A percentile compares a stretch with the other conserved stretches of the same genome.
Evolutionary conservation across 2,329 filamentous ascomycete genomes (phyloP).

Genomic region (Trichoderma asperellum): DNA sequence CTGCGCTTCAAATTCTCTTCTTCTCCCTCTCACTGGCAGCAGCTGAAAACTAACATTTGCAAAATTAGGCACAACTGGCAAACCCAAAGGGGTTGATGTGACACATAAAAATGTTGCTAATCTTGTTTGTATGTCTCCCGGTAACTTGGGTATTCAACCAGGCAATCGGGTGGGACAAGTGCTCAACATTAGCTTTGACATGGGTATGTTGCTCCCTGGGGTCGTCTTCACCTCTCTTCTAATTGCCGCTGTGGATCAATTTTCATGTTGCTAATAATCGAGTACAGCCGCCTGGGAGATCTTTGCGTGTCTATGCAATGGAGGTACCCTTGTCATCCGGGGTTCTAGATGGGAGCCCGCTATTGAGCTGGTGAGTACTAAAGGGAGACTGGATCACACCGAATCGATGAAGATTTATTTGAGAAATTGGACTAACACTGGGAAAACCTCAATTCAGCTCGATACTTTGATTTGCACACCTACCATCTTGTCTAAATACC

Average conservation of each 20-base stretch:
- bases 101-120: slow-evolving; percentile 60
- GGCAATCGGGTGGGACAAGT: slow-evolving; percentile 59
- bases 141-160: slow-evolving; percentile 52
- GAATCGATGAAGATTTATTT: background rate
- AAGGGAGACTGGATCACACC: background rate
- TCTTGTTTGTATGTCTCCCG: slow-evolving; percentile 55
- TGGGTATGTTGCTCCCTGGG: slow-evolving; percentile 50
- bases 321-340: slow-evolving; percentile 58
- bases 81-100: slow-evolving; percentile 63
- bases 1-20: slow-evolving; percentile 6
- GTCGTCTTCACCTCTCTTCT: background rate
- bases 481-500: slow-evolving; percentile 56
- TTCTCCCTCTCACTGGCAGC: background rate
- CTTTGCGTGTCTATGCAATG: slow-evolving; percentile 60
- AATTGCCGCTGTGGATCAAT: slow-evolving; percentile 28
- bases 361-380: slow-evolving; percentile 47
- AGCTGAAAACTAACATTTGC: slow-evolving; percentile 13
- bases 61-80: slow-evolving; percentile 54
- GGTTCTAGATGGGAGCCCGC: slow-evolving; percentile 54
- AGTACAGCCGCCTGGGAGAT: slow-evolving; percentile 63
- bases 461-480: slow-evolving; percentile 61
- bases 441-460: slow-evolving; percentile 41
- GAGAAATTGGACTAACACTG: slow-evolving; percentile 7
- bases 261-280: slow-evolving; percentile 25
- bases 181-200: slow-evolving; percentile 63